Base-by-base conservation (phyloP, 2,329 filamentous ascomycete genomes). In the Colletotrichum sansevieriae region DNA sequence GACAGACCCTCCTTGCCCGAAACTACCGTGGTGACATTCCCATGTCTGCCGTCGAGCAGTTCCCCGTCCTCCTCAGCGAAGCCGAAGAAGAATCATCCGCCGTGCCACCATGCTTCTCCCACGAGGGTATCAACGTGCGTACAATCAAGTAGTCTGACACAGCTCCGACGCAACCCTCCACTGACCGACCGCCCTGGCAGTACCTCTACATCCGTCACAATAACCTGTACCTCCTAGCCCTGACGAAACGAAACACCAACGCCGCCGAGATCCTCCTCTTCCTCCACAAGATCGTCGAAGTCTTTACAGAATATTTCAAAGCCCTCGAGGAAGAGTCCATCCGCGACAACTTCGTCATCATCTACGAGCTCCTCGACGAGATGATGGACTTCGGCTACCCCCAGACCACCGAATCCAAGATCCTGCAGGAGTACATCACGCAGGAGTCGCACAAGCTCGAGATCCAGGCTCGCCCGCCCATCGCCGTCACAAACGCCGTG, bases 351-450 rank as follows among this genome's bases (percentile, higher is more conserved):
- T 99, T 99, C 78, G 96, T 99, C 80, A 91, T 99, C 78, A 99
- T 99, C 77, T 99, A 99, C 85, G 96, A 99, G 82, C 83, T 99
- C 70, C 88, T 99, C 71, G 96, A 99, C 78, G 96, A 99, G 85
- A 99, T 99, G 96, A 99, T 99, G 96, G 96, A 99, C 82, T 99
- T 99, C 85, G 96, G 96, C 72, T 98, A 99, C 80, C 96, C 96
- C 6, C 96, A 99, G 81, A 99, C 96, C 10, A 99, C 96, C 73
- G 96, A 99, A 81, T 93, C 90, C 80, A 99, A 99, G 88, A 99
- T 99, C 79, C 84, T 99, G 70, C 96, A 99, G 81, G 96, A 99
- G 84, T 97, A 97, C 84, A 99, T 99, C 79, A 99, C 96, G 46
- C 96, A 99, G 82, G 96, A 99, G 82, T 98, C 95, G 62, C 96